Conservation (phyloP, 2,329 filamentous ascomycete genomes). For the Trichoderma gracile region DNA sequence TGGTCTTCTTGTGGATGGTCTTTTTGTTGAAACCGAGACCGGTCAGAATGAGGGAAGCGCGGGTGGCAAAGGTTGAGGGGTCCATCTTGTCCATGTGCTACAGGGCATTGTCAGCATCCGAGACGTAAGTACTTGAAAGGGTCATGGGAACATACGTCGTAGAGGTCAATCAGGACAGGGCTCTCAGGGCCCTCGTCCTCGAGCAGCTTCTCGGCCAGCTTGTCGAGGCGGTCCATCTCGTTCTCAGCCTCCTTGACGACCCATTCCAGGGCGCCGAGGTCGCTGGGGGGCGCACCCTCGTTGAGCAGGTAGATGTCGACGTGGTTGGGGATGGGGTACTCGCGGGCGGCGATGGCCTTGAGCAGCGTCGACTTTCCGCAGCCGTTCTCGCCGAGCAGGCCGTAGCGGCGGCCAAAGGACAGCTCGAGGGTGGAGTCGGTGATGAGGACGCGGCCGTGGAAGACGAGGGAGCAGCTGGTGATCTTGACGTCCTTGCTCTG, state of each 20-base stretch:
- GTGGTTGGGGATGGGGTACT: slow-evolving; percentile 94
- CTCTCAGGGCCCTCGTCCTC: slow-evolving; percentile 91
- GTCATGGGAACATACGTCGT: slow-evolving; percentile 68
- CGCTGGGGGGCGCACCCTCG: slow-evolving; percentile 87
- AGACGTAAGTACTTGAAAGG: not conserved
- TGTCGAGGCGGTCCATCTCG: slow-evolving; percentile 88
- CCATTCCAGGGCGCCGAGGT: slow-evolving; percentile 93
- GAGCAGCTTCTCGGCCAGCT: slow-evolving; percentile 82
- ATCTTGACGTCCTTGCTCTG: slow-evolving; percentile 96
- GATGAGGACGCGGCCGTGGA: slow-evolving; percentile 96
- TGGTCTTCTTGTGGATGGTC: slow-evolving; percentile 99
- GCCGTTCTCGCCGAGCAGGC: slow-evolving; percentile 96
- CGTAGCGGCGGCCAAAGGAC: slow-evolving; percentile 89
- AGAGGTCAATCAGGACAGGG: slow-evolving; percentile 87
- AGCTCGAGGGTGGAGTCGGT: slow-evolving; percentile 92
- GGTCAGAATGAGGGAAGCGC: slow-evolving; percentile 93
- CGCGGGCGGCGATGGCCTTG: slow-evolving; percentile 89
- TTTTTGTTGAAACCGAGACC: slow-evolving; percentile 99
- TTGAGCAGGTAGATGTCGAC: slow-evolving; percentile 98
- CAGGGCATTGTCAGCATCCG: slow-evolving; percentile 11
- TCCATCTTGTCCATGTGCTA: slow-evolving; percentile 99
- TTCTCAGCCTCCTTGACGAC: slow-evolving; percentile 92
- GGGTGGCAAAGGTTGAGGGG: slow-evolving; percentile 92
- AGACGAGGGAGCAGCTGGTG: slow-evolving; percentile 87
- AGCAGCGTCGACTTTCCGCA: slow-evolving; percentile 98